Conservation (phyloP, 345 rosid species). For the Hypericum perforatum region DNA sequence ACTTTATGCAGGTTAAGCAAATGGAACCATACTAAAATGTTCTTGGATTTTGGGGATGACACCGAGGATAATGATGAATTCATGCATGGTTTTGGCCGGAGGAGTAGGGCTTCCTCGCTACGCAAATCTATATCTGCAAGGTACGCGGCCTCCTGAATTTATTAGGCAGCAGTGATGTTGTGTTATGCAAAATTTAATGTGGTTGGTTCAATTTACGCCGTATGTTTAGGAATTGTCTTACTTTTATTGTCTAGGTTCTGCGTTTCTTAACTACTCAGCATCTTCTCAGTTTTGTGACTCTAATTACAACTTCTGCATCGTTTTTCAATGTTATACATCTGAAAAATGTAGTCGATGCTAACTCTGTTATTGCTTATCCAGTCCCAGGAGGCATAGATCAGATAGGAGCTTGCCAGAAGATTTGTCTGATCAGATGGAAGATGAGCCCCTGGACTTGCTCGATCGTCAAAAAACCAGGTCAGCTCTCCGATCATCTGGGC, state of each 20-base stretch:
- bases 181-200: too few species aligned
- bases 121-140: constrained; percentile 43
- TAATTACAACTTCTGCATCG: too few species aligned
- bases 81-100: constrained; percentile 34
- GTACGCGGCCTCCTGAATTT: constrained; percentile 27
- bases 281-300: too few species aligned
- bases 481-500: constrained; percentile 53
- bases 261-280: too few species aligned
- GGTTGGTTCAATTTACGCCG: too few species aligned
- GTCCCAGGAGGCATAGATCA: constrained; percentile 43
- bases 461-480: constrained; percentile 67
- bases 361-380: constrained; percentile 9
- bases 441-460: constrained; percentile 87
- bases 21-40: constrained; percentile 93
- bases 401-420: constrained; percentile 69
- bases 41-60: constrained; percentile 60
- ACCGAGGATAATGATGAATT: constrained; percentile 41
- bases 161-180: background rate
- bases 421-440: constrained; percentile 53
- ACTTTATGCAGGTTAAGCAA: constrained; percentile 51
- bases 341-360: too few species aligned
- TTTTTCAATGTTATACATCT: too few species aligned
- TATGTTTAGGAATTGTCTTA: too few species aligned
- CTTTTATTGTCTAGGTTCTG: too few species aligned
- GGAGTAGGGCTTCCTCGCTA: constrained; percentile 34